Evolutionary conservation across 257 asterid species (phyloP).

Genomic region (Solanum okadae): DNA sequence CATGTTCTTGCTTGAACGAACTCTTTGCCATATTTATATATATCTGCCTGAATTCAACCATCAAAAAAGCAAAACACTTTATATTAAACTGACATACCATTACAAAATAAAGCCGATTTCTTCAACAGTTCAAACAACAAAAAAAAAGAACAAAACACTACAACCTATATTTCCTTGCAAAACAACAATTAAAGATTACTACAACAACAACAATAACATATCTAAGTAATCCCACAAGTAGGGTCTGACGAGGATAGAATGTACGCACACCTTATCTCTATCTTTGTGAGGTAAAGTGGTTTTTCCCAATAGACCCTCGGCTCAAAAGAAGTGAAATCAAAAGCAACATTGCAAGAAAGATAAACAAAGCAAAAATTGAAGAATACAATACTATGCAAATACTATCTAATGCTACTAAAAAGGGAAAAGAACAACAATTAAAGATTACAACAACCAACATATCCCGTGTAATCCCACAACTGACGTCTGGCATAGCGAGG

Average conservation of each 20-base stretch:
- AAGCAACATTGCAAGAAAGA: neutral
- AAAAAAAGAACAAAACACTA: neutral
- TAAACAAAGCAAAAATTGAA: neutral
- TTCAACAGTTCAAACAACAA: neutral
- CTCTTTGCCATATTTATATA: slow-evolving; percentile 21
- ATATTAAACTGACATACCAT: neutral
- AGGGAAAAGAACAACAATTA: neutral
- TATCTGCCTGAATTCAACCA: neutral
- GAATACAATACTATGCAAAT: neutral
- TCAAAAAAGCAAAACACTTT: neutral
- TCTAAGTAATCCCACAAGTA: neutral
- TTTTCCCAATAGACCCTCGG: neutral
- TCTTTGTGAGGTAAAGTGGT: neutral
- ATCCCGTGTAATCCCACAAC: neutral
- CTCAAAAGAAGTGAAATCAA: neutral
- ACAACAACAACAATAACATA: neutral
- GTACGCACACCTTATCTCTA: neutral
- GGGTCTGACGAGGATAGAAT: neutral
- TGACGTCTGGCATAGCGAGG: neutral
- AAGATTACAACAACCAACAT: no score
- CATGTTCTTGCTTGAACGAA: slow-evolving; percentile 25
- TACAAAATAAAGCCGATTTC: neutral
- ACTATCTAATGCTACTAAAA: neutral
- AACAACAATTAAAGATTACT: neutral
- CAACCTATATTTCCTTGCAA: neutral